These are phyloP conservation scores for Termitomyces sp. DNA, from an alignment of 768 basidiomycete species.

Conservation along the genomic window DNA sequence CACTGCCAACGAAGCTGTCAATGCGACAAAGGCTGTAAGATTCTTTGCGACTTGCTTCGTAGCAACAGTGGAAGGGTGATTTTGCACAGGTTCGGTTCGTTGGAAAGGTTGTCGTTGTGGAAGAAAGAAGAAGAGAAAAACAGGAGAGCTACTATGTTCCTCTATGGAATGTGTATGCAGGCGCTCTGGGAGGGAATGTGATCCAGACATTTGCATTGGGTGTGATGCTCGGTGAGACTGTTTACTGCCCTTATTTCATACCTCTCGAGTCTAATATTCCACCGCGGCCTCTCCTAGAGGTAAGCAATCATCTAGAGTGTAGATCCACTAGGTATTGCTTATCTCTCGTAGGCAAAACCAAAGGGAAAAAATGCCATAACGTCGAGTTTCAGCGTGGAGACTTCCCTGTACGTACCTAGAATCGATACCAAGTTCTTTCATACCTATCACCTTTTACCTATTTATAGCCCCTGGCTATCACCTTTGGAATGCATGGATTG, in stretches of 20 bases:
- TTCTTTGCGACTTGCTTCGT: background rate
- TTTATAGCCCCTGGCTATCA: conserved; percentile 29
- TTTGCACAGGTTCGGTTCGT: conserved; percentile 30
- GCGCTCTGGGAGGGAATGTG: conserved; percentile 36
- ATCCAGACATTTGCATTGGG: conserved; percentile 41
- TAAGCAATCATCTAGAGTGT: background rate
- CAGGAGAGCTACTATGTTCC: conserved; percentile 15
- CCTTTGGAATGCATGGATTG: conserved; percentile 29
- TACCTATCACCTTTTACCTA: background rate
- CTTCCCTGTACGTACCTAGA: conserved; percentile 10
- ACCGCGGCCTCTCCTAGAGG: conserved; percentile 4
- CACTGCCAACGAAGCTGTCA: conserved; percentile 45
- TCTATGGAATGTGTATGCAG: conserved; percentile 30
- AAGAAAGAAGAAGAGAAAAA: conserved; percentile 13
- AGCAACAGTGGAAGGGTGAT: background rate
- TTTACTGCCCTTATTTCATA: background rate
- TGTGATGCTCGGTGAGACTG: conserved; percentile 36
- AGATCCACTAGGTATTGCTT: background rate
- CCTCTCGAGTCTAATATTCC: background rate
- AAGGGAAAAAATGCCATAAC: conserved; percentile 12
- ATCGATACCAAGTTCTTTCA: background rate
- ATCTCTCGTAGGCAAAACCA: conserved; percentile 10
- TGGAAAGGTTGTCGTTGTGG: conserved; percentile 37
- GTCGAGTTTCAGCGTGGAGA: conserved; percentile 16
- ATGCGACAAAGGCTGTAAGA: conserved; percentile 25